Base-by-base conservation (phyloP, 176 grass and related monocot genomes). In the Chloris gayana region DNA sequence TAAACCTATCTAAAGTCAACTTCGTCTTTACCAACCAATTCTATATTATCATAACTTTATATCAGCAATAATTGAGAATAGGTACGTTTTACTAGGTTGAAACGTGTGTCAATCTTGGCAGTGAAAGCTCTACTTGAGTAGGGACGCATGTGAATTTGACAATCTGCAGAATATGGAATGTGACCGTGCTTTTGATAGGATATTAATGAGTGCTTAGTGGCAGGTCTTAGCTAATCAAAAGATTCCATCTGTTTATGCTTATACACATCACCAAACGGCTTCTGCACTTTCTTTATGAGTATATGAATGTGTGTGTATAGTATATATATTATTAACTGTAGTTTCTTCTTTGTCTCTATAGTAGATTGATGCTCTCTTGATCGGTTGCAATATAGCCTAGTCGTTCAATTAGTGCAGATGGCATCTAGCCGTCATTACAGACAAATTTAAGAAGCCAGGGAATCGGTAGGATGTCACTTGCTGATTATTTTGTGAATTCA, bases 321-420 rank as follows among this genome's bases (percentile, higher is more conserved):
- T 53, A 53, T 21, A 21, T 22, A 22, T 54, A 50, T 18, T 4
- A 50, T 45, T 27, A 58, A 64, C 44, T 80, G 72, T 71, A 85
- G 56, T 81, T 87, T 85, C 47, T 82, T 77, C 24, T 72, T 89
- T 85, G 82, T 77, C 83, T 85, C 50, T 85, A 82, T 89, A 85
- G 24, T 58, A 49, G 65, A 26, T 75, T 73, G 73, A 39, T 82
- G 83, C 67, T 67, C 78, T 85, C 77, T 67, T 30, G 38, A 21
- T 77, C 49, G 39, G 30, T 85, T 77, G 37, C 45, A 72, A 82
- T 24, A 24, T 57, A n/a, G 77, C 57, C 72, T 85, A 75, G 54
- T 85, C 22, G 25, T 70, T 69, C 78, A 57, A 69, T 81, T 85
- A 81, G 64, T 81, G 35, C 63, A 18, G 29, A 5, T 19, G 42